A percentile compares a stretch with the other conserved stretches of the same genome.
Conservation (phyloP, 164 flowering plant species). For the Magnolia kwangsiensis region DNA sequence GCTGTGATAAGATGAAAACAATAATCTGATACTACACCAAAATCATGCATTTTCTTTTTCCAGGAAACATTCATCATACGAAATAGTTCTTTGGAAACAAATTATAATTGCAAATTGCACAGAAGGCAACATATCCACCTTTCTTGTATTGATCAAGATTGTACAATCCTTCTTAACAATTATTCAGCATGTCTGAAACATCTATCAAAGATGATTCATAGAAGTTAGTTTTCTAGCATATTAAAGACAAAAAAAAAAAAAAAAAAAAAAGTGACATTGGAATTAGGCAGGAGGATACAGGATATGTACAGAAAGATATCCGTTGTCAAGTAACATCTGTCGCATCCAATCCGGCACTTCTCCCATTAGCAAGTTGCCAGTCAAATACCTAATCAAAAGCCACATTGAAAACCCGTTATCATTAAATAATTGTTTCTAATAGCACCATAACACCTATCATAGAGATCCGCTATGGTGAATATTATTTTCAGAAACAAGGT, state of each 20-base stretch:
- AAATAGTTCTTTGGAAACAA: too few species aligned
- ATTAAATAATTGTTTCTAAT: too few species aligned
- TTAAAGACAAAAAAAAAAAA: background rate
- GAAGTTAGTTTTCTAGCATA: background rate
- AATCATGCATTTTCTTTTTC: background rate
- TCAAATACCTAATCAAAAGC: conserved; percentile 45
- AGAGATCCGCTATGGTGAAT: too few species aligned
- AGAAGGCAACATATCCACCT: too few species aligned
- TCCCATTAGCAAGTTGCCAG: conserved; percentile 62
- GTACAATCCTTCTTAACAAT: background rate
- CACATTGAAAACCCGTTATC: background rate
- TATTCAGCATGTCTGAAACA: background rate
- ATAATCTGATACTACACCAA: background rate
- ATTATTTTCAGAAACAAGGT: too few species aligned
- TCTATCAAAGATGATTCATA: too few species aligned
- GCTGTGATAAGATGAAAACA: background rate
- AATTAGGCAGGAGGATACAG: background rate
- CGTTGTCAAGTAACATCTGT: too few species aligned
- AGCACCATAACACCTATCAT: too few species aligned
- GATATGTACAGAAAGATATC: background rate
- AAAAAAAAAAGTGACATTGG: too few species aligned
- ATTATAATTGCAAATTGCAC: too few species aligned
- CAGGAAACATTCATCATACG: background rate
- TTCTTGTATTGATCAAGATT: too few species aligned
- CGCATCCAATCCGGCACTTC: conserved; percentile 44